These are phyloP conservation scores for Globisporangium solare DNA, from an alignment of 352 stramenopile genomes.

Conservation along the genomic window DNA sequence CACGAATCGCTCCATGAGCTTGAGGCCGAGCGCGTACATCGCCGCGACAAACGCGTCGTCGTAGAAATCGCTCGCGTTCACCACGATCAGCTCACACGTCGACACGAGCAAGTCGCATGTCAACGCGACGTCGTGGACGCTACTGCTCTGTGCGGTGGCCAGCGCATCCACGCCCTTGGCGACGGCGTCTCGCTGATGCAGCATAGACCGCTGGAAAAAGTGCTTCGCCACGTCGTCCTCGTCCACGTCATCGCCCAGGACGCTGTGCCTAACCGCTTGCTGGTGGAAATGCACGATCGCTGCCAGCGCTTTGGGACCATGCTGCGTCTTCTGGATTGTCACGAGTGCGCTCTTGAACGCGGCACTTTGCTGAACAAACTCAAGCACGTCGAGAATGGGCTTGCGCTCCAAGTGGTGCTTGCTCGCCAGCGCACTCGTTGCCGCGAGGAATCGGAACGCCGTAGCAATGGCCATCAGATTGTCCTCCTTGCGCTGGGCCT, in stretches of 20 bases:
- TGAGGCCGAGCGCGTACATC: constrained; percentile 36
- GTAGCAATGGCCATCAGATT: constrained; percentile 22
- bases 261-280: constrained; percentile 20
- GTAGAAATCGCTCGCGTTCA: constrained; percentile 10
- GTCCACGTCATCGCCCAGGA: constrained; percentile 48
- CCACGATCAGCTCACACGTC: constrained; percentile 12
- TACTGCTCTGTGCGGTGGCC: neutral
- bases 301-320: constrained; percentile 25
- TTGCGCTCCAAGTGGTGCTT: constrained; percentile 54
- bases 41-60: constrained; percentile 29
- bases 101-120: constrained; percentile 16
- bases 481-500: neutral
- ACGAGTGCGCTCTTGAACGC: neutral
- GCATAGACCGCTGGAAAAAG: constrained; percentile 18
- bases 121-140: neutral
- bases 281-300: constrained; percentile 27
- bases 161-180: neutral
- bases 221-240: constrained; percentile 33
- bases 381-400: constrained; percentile 25
- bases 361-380: constrained; percentile 21
- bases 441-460: constrained; percentile 45
- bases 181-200: neutral
- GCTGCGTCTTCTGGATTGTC: constrained; percentile 2
- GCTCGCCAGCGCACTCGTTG: constrained; percentile 24
- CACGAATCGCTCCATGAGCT: constrained; percentile 33